Evolutionary conservation across 78 protist genomes (phyloP), one percentile per base, ranked within the genome.

Genomic region (Acrasis kona): DNA sequence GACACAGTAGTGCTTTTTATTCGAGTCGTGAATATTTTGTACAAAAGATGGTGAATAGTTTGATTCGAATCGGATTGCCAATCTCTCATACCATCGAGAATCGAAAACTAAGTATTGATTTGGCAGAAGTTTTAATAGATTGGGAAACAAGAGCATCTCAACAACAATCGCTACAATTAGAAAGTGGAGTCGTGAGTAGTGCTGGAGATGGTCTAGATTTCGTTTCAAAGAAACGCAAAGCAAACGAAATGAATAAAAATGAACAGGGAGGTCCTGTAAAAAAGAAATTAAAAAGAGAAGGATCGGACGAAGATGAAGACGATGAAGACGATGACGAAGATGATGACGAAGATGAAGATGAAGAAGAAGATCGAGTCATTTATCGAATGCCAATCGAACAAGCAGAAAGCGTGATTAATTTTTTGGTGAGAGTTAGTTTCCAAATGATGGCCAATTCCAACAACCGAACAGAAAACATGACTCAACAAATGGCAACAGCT

Each of bases 1-100:
- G 94, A 12, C 94, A 91, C 57, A 85, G 93, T 0, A 76, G 29
- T 40, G 77, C 86, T 39, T 94, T 94, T 69, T 94, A 82, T 78
- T 42, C 76, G 5, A 34, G 39, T 41, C 65, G 95, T 7, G 57
- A 88, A 5, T 94, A 81, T 58, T 87, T 94, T 41, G 88, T 91
- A n/a, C 91, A 84, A 9, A 91, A 87, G 50, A 85, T 93, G 86
- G 87, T 92, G 65, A 79, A 87, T 42, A 71, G 87, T 5, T 72
- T 91, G 29, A 74, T 89, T 37, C 87, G 90, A 27, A 77, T 93
- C 64, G 94, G 93, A 0, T 10, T 72, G 30, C 67, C 81, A 6
- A 32, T 70, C 5, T 79, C 42, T 19, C 58, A 82, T 2, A 40
- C 93, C 0, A n/a, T 36, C 2, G 97, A 93, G 61, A 89, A 91